Evolutionary conservation across 148 eudicot species (phyloP).

Genomic region (Rhododendron mucronatum): DNA sequence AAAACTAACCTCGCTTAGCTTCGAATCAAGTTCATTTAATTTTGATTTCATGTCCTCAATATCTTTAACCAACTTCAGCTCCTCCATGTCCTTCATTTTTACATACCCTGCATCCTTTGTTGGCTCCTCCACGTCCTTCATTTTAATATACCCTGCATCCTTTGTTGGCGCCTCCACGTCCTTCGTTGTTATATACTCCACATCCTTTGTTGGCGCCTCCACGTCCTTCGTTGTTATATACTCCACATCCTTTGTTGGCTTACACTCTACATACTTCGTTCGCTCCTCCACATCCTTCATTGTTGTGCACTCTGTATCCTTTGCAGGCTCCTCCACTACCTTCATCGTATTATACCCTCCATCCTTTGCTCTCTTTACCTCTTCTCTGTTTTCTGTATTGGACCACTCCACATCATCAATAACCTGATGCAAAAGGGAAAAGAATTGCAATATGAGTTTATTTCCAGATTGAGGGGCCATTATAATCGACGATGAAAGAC

Average conservation of each 20-base stretch:
- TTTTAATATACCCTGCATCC: conserved; percentile 19
- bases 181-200: conserved; percentile 19
- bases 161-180: conserved; percentile 15
- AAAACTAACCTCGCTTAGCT: conserved; percentile 68
- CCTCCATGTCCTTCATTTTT: conserved; percentile 31
- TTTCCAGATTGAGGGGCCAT: neutral
- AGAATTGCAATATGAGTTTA: neutral
- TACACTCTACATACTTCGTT: conserved; percentile 13
- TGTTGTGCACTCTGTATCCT: conserved; percentile 19
- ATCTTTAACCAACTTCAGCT: conserved; percentile 50
- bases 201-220: conserved; percentile 18
- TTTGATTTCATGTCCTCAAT: conserved; percentile 70
- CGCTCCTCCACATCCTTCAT: conserved; percentile 2
- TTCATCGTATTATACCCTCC: conserved; percentile 17
- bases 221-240: conserved; percentile 12
- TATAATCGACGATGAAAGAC: neutral
- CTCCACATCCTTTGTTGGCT: conserved; percentile 18
- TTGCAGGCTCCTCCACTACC: conserved; percentile 26
- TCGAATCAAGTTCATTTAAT: conserved; percentile 48
- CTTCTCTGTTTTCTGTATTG: conserved; percentile 12
- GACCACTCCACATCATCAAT: conserved; percentile 22
- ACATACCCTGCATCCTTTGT: conserved; percentile 19
- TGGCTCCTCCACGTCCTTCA: conserved; percentile 17
- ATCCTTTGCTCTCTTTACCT: conserved; percentile 15
- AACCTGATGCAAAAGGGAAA: conserved; percentile 18